These are phyloP conservation scores for Picea glauca DNA, from an alignment of 75 land plant species.

Conservation along the genomic window DNA sequence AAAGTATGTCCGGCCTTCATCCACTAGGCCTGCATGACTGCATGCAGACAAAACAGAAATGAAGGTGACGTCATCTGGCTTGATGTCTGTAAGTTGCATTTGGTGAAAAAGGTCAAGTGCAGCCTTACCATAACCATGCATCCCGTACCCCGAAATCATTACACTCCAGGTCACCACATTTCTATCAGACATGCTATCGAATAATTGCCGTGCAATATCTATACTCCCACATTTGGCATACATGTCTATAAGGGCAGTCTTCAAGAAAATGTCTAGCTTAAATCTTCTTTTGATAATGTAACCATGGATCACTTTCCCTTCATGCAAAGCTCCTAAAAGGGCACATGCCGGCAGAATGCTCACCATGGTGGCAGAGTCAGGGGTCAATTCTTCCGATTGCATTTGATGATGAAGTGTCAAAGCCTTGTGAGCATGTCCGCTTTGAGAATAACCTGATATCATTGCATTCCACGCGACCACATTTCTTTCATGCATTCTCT, in stretches of 20 bases:
- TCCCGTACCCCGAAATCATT: constrained; percentile 6
- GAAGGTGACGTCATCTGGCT: constrained; percentile 10
- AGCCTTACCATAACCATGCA: too few relatives aligned
- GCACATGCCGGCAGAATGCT: too few relatives aligned
- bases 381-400: constrained; percentile 15
- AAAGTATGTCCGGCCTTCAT: constrained; percentile 13
- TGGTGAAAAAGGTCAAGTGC: too few relatives aligned
- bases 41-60: constrained; percentile 23
- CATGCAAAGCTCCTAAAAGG: too few relatives aligned
- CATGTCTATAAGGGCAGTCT: background rate
- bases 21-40: constrained; percentile 17
- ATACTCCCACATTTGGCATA: background rate
- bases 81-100: too few relatives aligned
- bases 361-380: constrained; percentile 1
- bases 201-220: background rate
- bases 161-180: constrained; percentile 9
- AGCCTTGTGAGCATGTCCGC: constrained; percentile 17
- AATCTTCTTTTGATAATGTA: too few relatives aligned
- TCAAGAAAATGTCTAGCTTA: background rate
- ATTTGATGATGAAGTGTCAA: constrained; percentile 12
- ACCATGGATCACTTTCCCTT: too few relatives aligned
- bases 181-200: background rate
- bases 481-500: constrained; percentile 8
- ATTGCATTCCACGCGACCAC: constrained; percentile 24
- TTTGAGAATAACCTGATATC: constrained; percentile 17